Evolutionary conservation across 768 basidiomycete genomes (phyloP).

Genomic region (Infundibulicybe gibba): DNA sequence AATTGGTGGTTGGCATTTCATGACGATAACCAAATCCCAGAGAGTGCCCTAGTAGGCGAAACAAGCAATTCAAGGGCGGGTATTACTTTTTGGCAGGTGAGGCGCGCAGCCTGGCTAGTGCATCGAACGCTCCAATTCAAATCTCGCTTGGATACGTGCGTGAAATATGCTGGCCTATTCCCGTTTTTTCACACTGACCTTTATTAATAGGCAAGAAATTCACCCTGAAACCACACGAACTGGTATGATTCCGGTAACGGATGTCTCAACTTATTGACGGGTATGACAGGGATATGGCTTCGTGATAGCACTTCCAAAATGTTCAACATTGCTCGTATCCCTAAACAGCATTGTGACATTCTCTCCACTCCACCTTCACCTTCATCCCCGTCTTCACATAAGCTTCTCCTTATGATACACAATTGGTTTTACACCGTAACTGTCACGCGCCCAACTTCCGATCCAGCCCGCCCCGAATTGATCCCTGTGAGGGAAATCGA

Average conservation of each 20-base stretch:
- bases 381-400: constrained; percentile 44
- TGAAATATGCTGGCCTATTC: constrained; percentile 1
- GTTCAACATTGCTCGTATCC: constrained; percentile 80
- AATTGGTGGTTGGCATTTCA: constrained; percentile 95
- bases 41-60: constrained; percentile 28
- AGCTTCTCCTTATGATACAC: constrained; percentile 66
- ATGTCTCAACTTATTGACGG: neutral
- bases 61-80: constrained; percentile 35
- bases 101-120: constrained; percentile 80
- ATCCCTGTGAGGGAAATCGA: constrained; percentile 38
- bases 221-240: constrained; percentile 70
- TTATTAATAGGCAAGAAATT: constrained; percentile 53
- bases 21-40: constrained; percentile 67
- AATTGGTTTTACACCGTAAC: constrained; percentile 80
- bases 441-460: constrained; percentile 39
- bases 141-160: constrained; percentile 55
- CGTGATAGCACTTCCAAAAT: constrained; percentile 51
- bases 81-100: constrained; percentile 80
- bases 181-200: constrained; percentile 7
- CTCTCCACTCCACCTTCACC: constrained; percentile 46
- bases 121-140: constrained; percentile 74
- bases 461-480: constrained; percentile 19
- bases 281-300: constrained; percentile 55
- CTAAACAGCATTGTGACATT: constrained; percentile 60
- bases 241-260: constrained; percentile 32